Evolutionary conservation across 805 yeast genomes (phyloP).

Genomic region (Wickerhamomyces tratensis): DNA sequence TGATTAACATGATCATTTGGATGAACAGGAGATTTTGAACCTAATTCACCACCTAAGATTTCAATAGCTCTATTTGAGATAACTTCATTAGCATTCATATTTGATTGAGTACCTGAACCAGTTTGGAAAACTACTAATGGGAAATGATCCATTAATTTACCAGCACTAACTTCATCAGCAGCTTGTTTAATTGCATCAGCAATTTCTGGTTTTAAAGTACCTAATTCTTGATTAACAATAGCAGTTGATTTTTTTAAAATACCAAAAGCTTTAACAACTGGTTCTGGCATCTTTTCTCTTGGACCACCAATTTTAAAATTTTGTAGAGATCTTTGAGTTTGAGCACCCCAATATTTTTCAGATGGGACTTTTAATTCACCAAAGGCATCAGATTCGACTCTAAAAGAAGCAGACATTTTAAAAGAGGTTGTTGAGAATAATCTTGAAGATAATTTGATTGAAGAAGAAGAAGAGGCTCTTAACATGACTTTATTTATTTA

Average conservation of each 20-base stretch:
- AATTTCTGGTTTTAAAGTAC: slow-evolving; percentile 74
- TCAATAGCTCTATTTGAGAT: slow-evolving; percentile 98
- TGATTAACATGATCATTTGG: slow-evolving; percentile 98
- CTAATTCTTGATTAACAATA: slow-evolving; percentile 73
- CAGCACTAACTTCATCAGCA: slow-evolving; percentile 90
- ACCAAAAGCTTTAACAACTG: slow-evolving; percentile 88
- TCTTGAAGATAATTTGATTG: neutral
- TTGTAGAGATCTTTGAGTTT: slow-evolving; percentile 86
- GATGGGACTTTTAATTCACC: slow-evolving; percentile 91
- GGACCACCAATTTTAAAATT: slow-evolving; percentile 96
- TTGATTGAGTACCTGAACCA: slow-evolving; percentile 97
- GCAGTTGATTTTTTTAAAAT: slow-evolving; percentile 92
- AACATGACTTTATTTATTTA: too few species aligned
- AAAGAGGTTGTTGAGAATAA: neutral
- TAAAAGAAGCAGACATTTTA: slow-evolving; percentile 7
- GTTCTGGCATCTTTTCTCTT: slow-evolving; percentile 85
- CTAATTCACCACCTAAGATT: slow-evolving; percentile 82
- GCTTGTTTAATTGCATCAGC: slow-evolving; percentile 85
- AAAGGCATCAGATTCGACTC: slow-evolving; percentile 92
- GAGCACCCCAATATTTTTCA: slow-evolving; percentile 95
- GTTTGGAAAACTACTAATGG: slow-evolving; percentile 98
- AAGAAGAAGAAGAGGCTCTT: too few species aligned
- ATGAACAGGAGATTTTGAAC: slow-evolving; percentile 91
- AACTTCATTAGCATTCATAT: slow-evolving; percentile 99
- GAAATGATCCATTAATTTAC: slow-evolving; percentile 88